Conservation (phyloP, 768 basidiomycete genomes). For the Xanthoconium stramineum region DNA sequence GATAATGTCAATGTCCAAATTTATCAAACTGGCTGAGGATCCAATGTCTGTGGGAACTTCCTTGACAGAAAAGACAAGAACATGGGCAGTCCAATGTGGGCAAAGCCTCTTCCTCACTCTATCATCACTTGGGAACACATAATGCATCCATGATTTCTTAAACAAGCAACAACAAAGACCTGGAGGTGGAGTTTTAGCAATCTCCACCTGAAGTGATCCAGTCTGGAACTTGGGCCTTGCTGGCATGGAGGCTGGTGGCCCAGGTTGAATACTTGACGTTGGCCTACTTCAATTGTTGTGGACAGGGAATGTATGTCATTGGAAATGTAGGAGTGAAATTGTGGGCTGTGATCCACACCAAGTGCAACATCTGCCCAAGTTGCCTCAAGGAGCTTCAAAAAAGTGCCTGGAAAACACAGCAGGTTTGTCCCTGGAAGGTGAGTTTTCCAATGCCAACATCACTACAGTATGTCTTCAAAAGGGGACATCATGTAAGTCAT, state of each 20-base stretch:
- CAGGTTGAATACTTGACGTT: not conserved
- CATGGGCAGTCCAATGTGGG: too few relatives aligned
- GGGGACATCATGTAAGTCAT: not conserved
- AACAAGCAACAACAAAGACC: not conserved
- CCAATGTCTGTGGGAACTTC: not conserved
- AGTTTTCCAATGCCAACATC: not conserved
- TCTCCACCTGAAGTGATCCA: not conserved
- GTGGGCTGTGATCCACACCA: not conserved
- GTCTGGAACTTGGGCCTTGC: not conserved
- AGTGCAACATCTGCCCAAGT: not conserved
- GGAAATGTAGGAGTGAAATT: not conserved
- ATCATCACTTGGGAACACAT: not conserved
- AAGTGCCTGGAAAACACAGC: rapidly evolving
- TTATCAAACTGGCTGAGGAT: not conserved
- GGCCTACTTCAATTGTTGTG: not conserved
- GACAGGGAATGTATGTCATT: not conserved
- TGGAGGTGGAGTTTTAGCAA: not conserved
- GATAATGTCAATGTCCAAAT: not conserved
- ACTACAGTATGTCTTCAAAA: conserved; percentile 1
- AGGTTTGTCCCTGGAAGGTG: not conserved
- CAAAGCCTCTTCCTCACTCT: not conserved
- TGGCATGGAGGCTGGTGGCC: not conserved
- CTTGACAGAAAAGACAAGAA: not conserved
- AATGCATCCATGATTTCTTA: not conserved
- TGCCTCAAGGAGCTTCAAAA: not conserved